These are phyloP conservation scores for Oryza coarctata DNA, from an alignment of 176 grass and related monocot genomes.

Conservation along the genomic window DNA sequence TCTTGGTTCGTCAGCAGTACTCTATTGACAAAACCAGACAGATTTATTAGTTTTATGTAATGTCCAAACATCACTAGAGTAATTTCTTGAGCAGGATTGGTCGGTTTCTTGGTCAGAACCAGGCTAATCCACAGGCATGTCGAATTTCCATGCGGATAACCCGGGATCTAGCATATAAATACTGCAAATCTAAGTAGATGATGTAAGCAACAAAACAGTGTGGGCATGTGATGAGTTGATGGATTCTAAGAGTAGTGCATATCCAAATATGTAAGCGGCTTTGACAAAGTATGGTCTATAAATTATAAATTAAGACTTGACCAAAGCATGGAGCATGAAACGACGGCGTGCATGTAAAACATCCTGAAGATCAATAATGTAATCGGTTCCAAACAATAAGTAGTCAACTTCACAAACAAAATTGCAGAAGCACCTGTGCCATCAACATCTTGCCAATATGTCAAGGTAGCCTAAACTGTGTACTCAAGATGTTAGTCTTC, in stretches of 20 bases:
- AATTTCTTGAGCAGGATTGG: not conserved
- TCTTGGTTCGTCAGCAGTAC: not conserved
- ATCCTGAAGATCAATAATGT: not conserved
- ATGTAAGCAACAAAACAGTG: not conserved
- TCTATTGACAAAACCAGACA: not conserved
- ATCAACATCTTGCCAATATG: not conserved
- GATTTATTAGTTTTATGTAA: not conserved
- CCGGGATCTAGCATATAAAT: not conserved
- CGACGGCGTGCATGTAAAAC: not conserved
- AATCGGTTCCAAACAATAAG: not conserved
- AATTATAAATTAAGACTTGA: not conserved
- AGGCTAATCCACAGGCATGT: not conserved
- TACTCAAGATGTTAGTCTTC: not conserved
- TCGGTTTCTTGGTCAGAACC: not conserved
- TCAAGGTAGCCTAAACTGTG: not conserved
- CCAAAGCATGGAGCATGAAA: not conserved
- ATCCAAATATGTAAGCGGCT: not conserved
- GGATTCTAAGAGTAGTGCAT: not conserved
- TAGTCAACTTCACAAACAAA: not conserved
- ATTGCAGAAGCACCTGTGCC: not conserved
- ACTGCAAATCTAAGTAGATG: not conserved
- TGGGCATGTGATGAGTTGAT: not conserved
- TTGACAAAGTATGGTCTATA: not conserved
- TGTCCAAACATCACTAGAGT: not conserved
- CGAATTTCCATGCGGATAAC: not conserved